Conservation (phyloP, 1,284 basidiomycete genomes). For the Ganoderma meredithae region DNA sequence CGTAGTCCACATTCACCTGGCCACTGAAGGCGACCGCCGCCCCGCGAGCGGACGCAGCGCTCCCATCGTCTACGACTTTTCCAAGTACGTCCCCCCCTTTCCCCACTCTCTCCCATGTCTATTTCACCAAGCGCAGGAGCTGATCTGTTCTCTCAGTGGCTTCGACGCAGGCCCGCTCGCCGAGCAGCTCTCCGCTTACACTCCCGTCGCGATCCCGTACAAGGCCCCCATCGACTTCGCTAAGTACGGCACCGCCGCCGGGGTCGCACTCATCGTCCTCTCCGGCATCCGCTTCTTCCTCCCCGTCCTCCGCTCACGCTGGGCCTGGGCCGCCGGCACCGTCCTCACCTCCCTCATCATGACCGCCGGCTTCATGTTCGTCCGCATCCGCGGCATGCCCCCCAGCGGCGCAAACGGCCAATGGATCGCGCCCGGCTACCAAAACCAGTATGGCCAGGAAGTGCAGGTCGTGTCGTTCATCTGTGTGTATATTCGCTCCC, state of each 20-base stretch:
- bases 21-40: conserved; percentile 73
- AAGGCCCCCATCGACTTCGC: conserved; percentile 75
- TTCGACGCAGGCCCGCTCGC: conserved; percentile 83
- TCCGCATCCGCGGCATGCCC: conserved; percentile 87
- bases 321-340: conserved; percentile 79
- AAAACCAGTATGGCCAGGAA: conserved; percentile 93
- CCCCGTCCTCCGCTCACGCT: conserved; percentile 77
- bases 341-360: conserved; percentile 80
- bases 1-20: conserved; percentile 79
- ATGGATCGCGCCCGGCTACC: conserved; percentile 91
- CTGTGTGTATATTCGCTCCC: conserved; percentile 69
- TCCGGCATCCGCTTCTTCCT: conserved; percentile 67
- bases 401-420: conserved; percentile 70
- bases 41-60: conserved; percentile 58
- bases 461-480: conserved; percentile 87
- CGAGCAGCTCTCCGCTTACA: conserved; percentile 74
- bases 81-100: conserved; percentile 54
- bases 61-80: conserved; percentile 82
- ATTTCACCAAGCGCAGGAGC: neutral
- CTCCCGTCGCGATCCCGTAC: conserved; percentile 79
- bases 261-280: conserved; percentile 52
- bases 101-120: neutral
- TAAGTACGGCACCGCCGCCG: conserved; percentile 54
- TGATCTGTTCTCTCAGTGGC: conserved; percentile 58
- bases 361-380: conserved; percentile 97